These are phyloP conservation scores for Moricandia arvensis DNA, from an alignment of 345 rosid species.

Conservation along the genomic window DNA sequence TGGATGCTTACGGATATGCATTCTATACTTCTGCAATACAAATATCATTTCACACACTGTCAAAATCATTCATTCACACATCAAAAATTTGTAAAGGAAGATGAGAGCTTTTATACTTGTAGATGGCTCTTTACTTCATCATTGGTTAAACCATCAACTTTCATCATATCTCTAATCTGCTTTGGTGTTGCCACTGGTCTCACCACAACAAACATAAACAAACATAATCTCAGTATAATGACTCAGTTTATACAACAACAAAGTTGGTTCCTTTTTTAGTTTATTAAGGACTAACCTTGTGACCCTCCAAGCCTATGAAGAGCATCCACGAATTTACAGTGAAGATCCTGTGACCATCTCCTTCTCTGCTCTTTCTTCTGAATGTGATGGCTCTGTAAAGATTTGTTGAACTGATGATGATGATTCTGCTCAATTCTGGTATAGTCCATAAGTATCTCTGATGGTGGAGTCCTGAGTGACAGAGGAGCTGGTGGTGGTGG, in stretches of 20 bases:
- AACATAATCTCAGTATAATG: slow-evolving; percentile 24
- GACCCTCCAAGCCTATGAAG: slow-evolving; percentile 50
- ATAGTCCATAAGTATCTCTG: slow-evolving; percentile 7
- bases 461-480: slow-evolving; percentile 38
- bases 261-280: neutral
- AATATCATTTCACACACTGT: neutral
- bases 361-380: slow-evolving; percentile 65
- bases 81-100: neutral
- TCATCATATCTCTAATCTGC: slow-evolving; percentile 73
- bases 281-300: slow-evolving; percentile 12
- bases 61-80: slow-evolving; percentile 7
- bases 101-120: slow-evolving; percentile 48
- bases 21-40: slow-evolving; percentile 69
- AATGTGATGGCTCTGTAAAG: slow-evolving; percentile 32
- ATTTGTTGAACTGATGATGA: slow-evolving; percentile 11
- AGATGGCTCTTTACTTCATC: slow-evolving; percentile 94
- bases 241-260: neutral
- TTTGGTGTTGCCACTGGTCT: slow-evolving; percentile 77
- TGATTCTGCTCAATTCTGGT: slow-evolving; percentile 31
- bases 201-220: slow-evolving; percentile 21
- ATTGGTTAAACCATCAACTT: slow-evolving; percentile 81
- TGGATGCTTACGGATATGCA: slow-evolving; percentile 57
- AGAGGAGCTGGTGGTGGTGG: slow-evolving; percentile 29
- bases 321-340: slow-evolving; percentile 62
- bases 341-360: slow-evolving; percentile 84